A percentile compares a stretch with the other conserved stretches of the same genome.
Conservation (phyloP, 805 yeast species). For the Wickerhamomyces canadensis region DNA sequence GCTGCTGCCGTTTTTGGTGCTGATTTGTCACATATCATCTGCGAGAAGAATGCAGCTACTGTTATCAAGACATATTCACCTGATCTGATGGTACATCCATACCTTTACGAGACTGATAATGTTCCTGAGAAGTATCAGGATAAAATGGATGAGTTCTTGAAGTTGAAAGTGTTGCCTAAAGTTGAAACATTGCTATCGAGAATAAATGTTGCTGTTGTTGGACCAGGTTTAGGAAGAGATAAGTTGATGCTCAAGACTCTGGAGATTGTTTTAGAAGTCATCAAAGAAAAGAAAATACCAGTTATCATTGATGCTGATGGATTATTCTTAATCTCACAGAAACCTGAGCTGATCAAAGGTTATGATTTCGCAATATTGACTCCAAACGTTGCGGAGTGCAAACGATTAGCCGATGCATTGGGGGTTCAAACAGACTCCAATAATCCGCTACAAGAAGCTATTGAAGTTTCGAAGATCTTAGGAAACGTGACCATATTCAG, state of each 20-base stretch:
- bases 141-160: conserved; percentile 26
- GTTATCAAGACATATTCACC: conserved; percentile 88
- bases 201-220: conserved; percentile 78
- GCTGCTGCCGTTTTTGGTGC: conserved; percentile 82
- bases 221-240: conserved; percentile 94
- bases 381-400: conserved; percentile 85
- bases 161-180: conserved; percentile 46
- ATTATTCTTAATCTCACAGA: conserved; percentile 55
- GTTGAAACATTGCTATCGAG: conserved; percentile 51
- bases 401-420: conserved; percentile 53
- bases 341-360: conserved; percentile 50
- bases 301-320: conserved; percentile 91
- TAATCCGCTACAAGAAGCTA: conserved; percentile 22
- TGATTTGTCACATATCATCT: conserved; percentile 85
- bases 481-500: conserved; percentile 60
- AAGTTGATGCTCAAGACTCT: conserved; percentile 55
- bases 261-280: conserved; percentile 46
- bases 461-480: conserved; percentile 40
- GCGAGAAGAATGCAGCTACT: conserved; percentile 72
- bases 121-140: conserved; percentile 11
- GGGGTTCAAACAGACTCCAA: conserved; percentile 23
- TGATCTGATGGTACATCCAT: conserved; percentile 94
- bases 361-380: conserved; percentile 66
- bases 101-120: conserved; percentile 44
- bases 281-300: conserved; percentile 55